Evolutionary conservation across 352 stramenopile species (phyloP), one percentile per base, ranked within the genome.

Genomic region (Aphanomyces cochlioides): DNA sequence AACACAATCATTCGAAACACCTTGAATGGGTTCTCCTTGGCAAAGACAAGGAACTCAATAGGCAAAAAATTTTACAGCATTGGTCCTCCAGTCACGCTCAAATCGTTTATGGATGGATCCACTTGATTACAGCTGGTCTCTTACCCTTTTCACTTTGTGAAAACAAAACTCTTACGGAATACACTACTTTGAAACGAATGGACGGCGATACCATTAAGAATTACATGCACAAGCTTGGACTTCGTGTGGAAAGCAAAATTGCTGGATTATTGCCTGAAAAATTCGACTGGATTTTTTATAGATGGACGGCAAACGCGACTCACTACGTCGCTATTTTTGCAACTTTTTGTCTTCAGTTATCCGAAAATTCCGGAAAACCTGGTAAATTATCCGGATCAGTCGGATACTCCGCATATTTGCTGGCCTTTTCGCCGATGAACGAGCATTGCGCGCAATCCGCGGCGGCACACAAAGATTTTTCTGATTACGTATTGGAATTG

Each of bases 321-420:
- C 45, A 53, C 45, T 53, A 53, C 45, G 45, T 53, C 45, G 45
- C 45, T 53, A 53, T 53, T 15, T 53, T 53, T 2, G 45, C 45
- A 1, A 53, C 45, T 19, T 53, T 53, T 53, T 19, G 13, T 19
- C 13, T 1, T 53, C 13, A 53, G 1, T 53, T n/a, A 15, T 19
- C 13, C 2, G 13, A 2, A 53, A 19, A 19, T 15, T 53, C 13
- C 45, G 45, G 28, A 28, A 28, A 2, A 28, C 0, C 0, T 28
- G 28, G 28, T 28, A 2, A 2, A 2, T 28, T 28, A 2, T 28
- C 28, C 28, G 28, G 28, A 28, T 28, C 28, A 28, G 1, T 2
- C 28, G 28, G 28, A 28, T 28, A 28, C 28, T 28, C 28, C 1
- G 28, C 28, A 28, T 28, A 28, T 53, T 19, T 53, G 13, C n/a